Evolutionary conservation across 2,329 filamentous ascomycete genomes (phyloP).

Genomic region (Trichoderma sp.): DNA sequence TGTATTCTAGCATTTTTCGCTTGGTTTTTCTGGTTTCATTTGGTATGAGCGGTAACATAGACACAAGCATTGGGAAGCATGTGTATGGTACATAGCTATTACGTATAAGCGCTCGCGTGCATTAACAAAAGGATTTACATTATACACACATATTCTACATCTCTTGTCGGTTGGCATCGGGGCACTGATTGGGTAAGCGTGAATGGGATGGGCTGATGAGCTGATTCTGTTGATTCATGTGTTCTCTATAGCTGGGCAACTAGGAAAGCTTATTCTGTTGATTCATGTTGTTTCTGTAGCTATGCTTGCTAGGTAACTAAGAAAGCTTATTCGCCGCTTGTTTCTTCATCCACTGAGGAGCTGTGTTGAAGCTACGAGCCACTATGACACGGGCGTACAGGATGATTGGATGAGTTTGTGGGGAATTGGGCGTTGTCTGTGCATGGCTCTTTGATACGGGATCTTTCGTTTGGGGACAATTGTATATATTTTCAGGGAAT

Average conservation of each 20-base stretch:
- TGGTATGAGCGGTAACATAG: slow-evolving; percentile 1
- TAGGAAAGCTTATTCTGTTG: no score
- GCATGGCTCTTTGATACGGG: background rate
- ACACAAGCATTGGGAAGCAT: background rate
- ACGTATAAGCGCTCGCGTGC: background rate
- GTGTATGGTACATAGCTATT: background rate
- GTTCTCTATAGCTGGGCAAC: background rate
- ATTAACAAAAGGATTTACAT: background rate
- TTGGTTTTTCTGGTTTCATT: background rate
- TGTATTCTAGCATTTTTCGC: background rate
- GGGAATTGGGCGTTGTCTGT: background rate
- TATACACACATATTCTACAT: background rate
- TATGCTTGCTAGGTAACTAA: no score
- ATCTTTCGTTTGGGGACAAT: background rate
- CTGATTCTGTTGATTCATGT: background rate
- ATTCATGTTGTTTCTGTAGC: no score
- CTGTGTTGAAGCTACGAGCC: background rate
- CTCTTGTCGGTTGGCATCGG: background rate
- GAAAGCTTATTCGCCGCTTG: background rate
- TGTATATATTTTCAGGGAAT: background rate
- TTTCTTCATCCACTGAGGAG: background rate
- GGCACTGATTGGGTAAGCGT: background rate
- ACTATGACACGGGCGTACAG: background rate
- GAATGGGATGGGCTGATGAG: background rate
- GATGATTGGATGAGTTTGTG: background rate